Evolutionary conservation across 192 early-diverging fungal species (phyloP), one percentile per base, ranked within the genome.

Genomic region (Coemansia sp.): DNA sequence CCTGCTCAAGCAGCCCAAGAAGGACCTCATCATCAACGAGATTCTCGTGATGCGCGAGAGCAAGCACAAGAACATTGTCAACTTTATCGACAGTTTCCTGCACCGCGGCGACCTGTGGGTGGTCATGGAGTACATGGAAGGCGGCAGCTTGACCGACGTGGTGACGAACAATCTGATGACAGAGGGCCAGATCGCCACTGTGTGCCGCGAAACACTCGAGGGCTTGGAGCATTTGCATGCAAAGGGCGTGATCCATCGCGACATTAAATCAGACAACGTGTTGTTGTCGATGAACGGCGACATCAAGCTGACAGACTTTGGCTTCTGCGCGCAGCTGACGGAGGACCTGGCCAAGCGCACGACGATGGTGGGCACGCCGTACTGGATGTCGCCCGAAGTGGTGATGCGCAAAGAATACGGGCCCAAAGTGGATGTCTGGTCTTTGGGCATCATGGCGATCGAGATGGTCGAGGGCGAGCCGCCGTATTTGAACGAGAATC

Each of bases 91-190:
- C 74, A 84, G 90, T 5, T 98, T 90, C 76, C 78, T 98, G 66
- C 87, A 87, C 70, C 84, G 83, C 55, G 58, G 62, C 23, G 95
- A 97, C 51, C 81, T 98, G 61, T 98, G 97, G 97, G 92, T 98
- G 14, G 88, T 98, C 26, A 94, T 98, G 93, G 97, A 98, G 83
- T 94, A 90, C 75, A 98, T 98, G 95, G 97, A 98, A 75, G 97
- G 94, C 54, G 97, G 97, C 54, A 86, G 94, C 13, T 82, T 98
- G 75, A 98, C 94, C 29, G 95, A 98, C 69, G 90, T 97, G 16
- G 97, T 98, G 74, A 92, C 91, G 71, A 96, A 97, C 83, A 94
- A 89, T 73, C 84, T 85, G 56, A 81, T 98, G 86, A 88, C 85
- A 14, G 95, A 98, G 81, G 86, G 81, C 22, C 96, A 98, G 74